A percentile compares a stretch with the other conserved stretches of the same genome.
Evolutionary conservation across 768 basidiomycete species (phyloP).

Genomic region (Collybia mongolica): DNA sequence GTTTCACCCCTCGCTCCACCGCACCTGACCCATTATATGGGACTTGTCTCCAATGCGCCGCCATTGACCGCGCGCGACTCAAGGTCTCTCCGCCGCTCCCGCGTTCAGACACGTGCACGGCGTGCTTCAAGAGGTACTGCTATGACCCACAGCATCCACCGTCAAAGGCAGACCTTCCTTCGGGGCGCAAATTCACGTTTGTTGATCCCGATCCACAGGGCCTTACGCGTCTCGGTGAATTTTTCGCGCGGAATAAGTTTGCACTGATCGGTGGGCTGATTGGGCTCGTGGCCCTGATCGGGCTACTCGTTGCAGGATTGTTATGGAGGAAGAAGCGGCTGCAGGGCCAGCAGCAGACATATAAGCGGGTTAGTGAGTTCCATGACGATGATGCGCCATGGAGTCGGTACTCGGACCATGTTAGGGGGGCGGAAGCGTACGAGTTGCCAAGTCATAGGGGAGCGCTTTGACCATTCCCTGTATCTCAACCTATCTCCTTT

Average conservation of each 20-base stretch:
- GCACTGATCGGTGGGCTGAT: constrained; percentile 47
- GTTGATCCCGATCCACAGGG: constrained; percentile 57
- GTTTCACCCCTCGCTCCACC: constrained; percentile 60
- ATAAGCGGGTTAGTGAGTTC: constrained; percentile 14
- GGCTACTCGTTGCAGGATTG: constrained; percentile 33
- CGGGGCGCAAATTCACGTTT: constrained; percentile 42
- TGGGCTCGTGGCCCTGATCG: constrained; percentile 40
- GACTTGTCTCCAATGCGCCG: constrained; percentile 68
- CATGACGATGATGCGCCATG: constrained; percentile 14
- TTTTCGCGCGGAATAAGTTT: constrained; percentile 44
- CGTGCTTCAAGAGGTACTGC: constrained; percentile 56
- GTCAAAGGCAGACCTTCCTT: constrained; percentile 37
- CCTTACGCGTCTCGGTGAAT: constrained; percentile 35
- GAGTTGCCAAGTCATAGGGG: constrained; percentile 13
- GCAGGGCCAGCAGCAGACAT: constrained; percentile 7
- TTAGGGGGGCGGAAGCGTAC: constrained; percentile 5
- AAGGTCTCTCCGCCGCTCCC: constrained; percentile 29
- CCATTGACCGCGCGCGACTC: constrained; percentile 50
- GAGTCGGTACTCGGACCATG: constrained; percentile 12
- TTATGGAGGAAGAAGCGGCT: constrained; percentile 30
- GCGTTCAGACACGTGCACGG: constrained; percentile 39
- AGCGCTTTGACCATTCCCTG: background rate
- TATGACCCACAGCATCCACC: constrained; percentile 46
- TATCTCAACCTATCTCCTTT: background rate
- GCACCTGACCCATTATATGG: constrained; percentile 60